Evolutionary conservation across 179 eudicot genomes (phyloP).

Genomic region (Silene coronaria): DNA sequence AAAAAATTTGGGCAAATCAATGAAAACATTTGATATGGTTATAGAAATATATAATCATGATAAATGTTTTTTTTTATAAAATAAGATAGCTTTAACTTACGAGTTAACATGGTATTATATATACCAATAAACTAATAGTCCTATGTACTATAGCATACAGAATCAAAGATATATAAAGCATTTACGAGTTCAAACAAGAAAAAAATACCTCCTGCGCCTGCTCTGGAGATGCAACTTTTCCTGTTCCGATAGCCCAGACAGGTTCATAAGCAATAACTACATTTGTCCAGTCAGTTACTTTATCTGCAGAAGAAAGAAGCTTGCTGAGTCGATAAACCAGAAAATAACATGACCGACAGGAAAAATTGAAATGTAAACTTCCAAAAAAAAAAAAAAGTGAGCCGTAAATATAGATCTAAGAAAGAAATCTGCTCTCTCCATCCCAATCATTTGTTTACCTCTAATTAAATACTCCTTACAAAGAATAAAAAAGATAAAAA

Average conservation of each 20-base stretch:
- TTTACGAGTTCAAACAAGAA: background rate
- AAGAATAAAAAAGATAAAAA: too few relatives aligned
- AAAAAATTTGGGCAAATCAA: too few relatives aligned
- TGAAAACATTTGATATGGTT: too few relatives aligned
- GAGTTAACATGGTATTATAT: background rate
- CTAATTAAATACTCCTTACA: background rate
- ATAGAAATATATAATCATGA: too few relatives aligned
- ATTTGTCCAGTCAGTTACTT: slow-evolving; percentile 53
- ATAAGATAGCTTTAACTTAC: background rate
- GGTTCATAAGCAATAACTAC: slow-evolving; percentile 88
- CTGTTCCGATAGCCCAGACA: slow-evolving; percentile 96
- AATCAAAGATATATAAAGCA: background rate
- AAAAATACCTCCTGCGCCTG: slow-evolving; percentile 86
- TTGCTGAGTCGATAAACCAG: background rate
- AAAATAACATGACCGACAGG: background rate
- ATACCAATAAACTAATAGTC: background rate
- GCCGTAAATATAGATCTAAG: background rate
- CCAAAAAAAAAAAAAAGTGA: background rate
- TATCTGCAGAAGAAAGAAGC: slow-evolving; percentile 34
- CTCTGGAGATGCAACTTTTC: slow-evolving; percentile 80
- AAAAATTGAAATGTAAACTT: background rate
- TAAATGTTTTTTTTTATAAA: too few relatives aligned
- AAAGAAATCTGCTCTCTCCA: background rate
- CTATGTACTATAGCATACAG: background rate
- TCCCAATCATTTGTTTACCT: too few relatives aligned